Percentiles rank a stretch among this genome's conserved stretches.
phyloP scores from a whole-genome alignment of 768 basidiomycete genomes.

The Lentinula sp. region DNA sequence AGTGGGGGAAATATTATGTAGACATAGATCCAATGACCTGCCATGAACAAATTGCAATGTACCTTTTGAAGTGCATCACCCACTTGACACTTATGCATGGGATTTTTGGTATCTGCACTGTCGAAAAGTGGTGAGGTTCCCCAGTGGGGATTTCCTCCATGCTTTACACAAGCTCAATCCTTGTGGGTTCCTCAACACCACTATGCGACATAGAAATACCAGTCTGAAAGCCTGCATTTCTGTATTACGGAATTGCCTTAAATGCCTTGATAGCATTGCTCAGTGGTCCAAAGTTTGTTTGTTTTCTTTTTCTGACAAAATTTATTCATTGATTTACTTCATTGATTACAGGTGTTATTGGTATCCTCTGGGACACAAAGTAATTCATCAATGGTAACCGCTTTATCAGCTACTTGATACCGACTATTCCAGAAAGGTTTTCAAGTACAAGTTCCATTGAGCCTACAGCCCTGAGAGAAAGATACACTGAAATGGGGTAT shows the following conservation, averaged over 20 bases:
- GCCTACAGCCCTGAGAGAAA: neutral
- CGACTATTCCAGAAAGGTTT: neutral
- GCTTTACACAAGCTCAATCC: neutral
- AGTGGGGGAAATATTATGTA: slow-evolving; percentile 22
- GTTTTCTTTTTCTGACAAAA: neutral
- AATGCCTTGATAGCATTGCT: neutral
- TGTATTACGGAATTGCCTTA: neutral
- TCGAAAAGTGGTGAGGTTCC: neutral
- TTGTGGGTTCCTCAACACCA: neutral
- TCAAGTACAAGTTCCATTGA: neutral
- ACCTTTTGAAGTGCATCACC: neutral
- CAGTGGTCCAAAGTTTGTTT: neutral
- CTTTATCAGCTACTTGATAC: neutral
- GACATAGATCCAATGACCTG: slow-evolving; percentile 8
- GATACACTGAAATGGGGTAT: neutral
- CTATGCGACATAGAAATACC: neutral
- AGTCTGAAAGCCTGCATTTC: neutral
- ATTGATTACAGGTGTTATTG: too few species aligned
- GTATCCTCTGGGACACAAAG: too few species aligned
- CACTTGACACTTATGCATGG: neutral
- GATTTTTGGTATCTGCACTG: neutral
- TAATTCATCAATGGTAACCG: too few species aligned
- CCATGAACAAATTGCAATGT: neutral
- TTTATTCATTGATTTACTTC: neutral
- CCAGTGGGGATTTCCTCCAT: neutral